phyloP scores from a whole-genome alignment of 2,329 filamentous ascomycete genomes.

The Sarocladium oryzae region DNA sequence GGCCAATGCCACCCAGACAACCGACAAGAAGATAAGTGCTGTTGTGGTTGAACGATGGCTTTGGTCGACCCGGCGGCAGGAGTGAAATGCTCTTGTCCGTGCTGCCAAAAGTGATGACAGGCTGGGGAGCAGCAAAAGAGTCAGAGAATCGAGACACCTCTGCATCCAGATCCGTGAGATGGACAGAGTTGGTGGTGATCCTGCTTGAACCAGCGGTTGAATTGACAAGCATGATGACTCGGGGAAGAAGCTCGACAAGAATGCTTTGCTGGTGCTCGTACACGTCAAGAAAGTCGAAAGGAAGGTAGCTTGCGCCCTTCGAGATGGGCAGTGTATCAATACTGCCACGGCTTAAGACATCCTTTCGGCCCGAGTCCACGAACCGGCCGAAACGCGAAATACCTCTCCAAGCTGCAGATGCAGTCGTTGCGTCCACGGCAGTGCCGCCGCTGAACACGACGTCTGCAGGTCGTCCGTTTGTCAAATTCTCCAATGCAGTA shows the following conservation, averaged over 20 bases:
- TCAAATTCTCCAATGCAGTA: not conserved
- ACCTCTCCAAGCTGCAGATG: not conserved
- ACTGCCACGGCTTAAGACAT: conserved; percentile 11
- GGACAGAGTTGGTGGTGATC: not conserved
- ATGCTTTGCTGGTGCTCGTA: not conserved
- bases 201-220: not conserved
- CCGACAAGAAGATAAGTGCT: conserved; percentile 15
- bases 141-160: not conserved
- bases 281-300: conserved; percentile 8
- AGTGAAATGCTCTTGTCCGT: not conserved
- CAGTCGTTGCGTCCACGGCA: not conserved
- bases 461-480: not conserved
- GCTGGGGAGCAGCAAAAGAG: not conserved
- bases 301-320: conserved; percentile 2
- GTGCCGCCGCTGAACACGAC: not conserved
- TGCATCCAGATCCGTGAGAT: not conserved
- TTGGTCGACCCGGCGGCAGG: not conserved
- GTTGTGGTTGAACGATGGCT: not conserved
- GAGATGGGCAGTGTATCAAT: not conserved
- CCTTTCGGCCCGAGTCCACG: conserved; percentile 24
- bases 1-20: conserved; percentile 25
- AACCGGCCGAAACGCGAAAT: conserved; percentile 24
- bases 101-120: not conserved
- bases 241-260: not conserved
- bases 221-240: not conserved